Conservation (phyloP, 2,329 filamentous ascomycete species). For the Fusarium bulbicola region DNA sequence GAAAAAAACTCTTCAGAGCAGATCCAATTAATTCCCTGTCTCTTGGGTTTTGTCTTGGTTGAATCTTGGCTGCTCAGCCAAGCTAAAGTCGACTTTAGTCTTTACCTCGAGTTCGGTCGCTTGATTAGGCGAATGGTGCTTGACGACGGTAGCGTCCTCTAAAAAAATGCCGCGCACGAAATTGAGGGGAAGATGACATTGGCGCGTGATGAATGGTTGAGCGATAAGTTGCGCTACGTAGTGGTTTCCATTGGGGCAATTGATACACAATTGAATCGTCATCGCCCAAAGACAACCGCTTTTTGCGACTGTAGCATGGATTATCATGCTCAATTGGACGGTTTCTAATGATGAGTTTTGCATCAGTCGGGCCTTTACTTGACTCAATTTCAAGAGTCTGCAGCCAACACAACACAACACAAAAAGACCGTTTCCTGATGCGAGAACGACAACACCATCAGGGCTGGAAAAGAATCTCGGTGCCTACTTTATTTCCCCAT, state of each 20-base stretch:
- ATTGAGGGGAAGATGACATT: constrained; percentile 29
- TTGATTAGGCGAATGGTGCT: constrained; percentile 22
- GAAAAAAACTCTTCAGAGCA: constrained; percentile 20
- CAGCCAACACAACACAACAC: background rate
- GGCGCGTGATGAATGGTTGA: constrained; percentile 21
- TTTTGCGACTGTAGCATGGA: background rate
- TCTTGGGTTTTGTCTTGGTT: background rate
- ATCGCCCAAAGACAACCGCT: constrained; percentile 2
- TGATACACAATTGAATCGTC: constrained; percentile 2
- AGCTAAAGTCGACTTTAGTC: background rate
- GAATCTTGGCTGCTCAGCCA: background rate
- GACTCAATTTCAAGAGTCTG: background rate
- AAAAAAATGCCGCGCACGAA: constrained; percentile 21
- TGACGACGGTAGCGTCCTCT: background rate
- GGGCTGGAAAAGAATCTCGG: constrained; percentile 9
- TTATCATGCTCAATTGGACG: background rate
- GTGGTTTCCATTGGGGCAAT: background rate
- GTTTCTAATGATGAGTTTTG: background rate
- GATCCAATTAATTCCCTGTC: background rate
- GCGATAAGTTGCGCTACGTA: background rate
- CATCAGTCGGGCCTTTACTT: constrained; percentile 23
- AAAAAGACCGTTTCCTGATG: background rate
- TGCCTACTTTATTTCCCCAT: constrained; percentile 24
- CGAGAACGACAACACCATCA: constrained; percentile 4
- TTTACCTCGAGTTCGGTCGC: background rate